phyloP scores from a whole-genome alignment of 768 basidiomycete species.

The Paxillus ammoniavirescens region DNA sequence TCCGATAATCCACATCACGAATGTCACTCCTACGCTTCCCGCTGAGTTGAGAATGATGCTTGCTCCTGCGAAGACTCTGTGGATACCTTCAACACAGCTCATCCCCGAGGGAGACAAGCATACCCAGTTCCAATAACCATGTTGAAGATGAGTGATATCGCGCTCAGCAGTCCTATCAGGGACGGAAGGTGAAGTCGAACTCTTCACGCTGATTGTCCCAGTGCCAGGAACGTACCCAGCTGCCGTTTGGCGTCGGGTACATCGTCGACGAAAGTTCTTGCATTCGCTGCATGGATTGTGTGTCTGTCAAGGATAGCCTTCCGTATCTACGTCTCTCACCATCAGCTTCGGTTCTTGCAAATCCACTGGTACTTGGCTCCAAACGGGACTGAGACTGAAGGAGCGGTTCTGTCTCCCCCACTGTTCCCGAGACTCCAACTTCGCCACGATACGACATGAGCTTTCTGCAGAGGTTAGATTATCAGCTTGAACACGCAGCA shows the following conservation, averaged over 20 bases:
- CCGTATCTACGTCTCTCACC: conserved; percentile 2
- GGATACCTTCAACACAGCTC: conserved; percentile 2
- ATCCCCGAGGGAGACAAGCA: background rate
- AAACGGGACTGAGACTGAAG: conserved; percentile 4
- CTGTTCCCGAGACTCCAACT: too few species aligned
- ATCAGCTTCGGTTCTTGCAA: background rate
- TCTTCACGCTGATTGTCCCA: background rate
- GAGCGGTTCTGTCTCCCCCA: conserved; percentile 13
- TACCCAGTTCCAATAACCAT: conserved; percentile 74
- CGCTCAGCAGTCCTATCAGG: conserved; percentile 37
- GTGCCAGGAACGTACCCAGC: conserved; percentile 39
- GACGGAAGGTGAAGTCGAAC: background rate
- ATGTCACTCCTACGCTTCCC: conserved; percentile 67
- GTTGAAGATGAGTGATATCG: conserved; percentile 70
- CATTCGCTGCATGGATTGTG: conserved; percentile 5
- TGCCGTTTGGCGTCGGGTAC: conserved; percentile 48
- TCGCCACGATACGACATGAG: too few species aligned
- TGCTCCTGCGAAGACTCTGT: conserved; percentile 69
- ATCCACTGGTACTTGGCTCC: background rate
- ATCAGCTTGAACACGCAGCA: too few species aligned
- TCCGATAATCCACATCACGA: conserved; percentile 71
- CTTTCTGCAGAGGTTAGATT: too few species aligned
- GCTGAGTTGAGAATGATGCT: conserved; percentile 64
- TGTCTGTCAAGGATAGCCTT: background rate
- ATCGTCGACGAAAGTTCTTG: conserved; percentile 35